Percentiles rank a stretch among this genome's conserved stretches.
phyloP scores from a whole-genome alignment of 192 early-diverging fungal genomes.

The Gryganskiella cystojenkinii region DNA sequence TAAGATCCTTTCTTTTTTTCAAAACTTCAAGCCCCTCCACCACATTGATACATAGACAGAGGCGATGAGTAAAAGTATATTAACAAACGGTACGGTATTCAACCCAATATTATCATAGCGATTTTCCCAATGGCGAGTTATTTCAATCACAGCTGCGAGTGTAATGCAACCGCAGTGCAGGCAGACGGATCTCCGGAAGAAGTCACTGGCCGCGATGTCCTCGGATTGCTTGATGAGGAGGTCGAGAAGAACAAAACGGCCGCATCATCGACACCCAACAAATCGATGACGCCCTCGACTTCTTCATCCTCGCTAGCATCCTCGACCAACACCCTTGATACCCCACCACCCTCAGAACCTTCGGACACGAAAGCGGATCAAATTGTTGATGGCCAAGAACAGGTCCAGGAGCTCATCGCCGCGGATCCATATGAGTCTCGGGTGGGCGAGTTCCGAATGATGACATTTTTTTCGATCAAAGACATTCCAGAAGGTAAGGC shows the following conservation, averaged over 20 bases:
- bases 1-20: too few relatives aligned
- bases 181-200: conserved; percentile 32
- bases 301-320: neutral
- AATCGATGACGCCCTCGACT: neutral
- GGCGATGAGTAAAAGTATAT: too few relatives aligned
- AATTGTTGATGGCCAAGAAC: conserved; percentile 24
- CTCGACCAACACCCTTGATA: neutral
- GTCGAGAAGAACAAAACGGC: neutral
- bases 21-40: too few relatives aligned
- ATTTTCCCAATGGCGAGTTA: conserved; percentile 70
- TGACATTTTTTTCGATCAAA: conserved; percentile 42
- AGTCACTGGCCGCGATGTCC: conserved; percentile 13
- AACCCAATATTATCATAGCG: conserved; percentile 56
- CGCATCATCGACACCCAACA: neutral
- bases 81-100: too few relatives aligned
- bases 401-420: neutral
- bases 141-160: conserved; percentile 77
- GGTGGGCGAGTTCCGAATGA: conserved; percentile 36
- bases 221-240: neutral
- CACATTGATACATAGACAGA: too few relatives aligned
- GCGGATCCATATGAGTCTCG: conserved; percentile 10
- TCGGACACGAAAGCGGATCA: neutral
- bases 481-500: conserved; percentile 38
- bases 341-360: neutral
- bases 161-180: conserved; percentile 53